Percentiles rank a stretch among this genome's conserved stretches.
phyloP scores from a whole-genome alignment of 2,329 filamentous ascomycete genomes.

The Colletotrichum australisinense region DNA sequence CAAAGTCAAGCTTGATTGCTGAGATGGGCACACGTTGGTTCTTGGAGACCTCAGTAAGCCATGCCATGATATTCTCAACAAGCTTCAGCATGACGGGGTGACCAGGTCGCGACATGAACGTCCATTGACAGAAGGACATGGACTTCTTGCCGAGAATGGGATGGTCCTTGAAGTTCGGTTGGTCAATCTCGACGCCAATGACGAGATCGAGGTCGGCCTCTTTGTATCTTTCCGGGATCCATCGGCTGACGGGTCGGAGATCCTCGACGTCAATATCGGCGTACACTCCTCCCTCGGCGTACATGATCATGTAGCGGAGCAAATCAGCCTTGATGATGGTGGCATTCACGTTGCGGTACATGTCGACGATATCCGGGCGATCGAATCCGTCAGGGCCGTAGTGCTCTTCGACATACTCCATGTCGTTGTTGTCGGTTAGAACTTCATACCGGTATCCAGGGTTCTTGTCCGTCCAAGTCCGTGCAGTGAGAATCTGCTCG shows the following conservation, averaged over 20 bases:
- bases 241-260: slow-evolving; percentile 47
- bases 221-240: slow-evolving; percentile 63
- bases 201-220: slow-evolving; percentile 77
- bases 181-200: slow-evolving; percentile 77
- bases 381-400: slow-evolving; percentile 74
- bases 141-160: slow-evolving; percentile 76
- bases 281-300: slow-evolving; percentile 84
- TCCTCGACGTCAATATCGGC: slow-evolving; percentile 60
- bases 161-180: slow-evolving; percentile 73
- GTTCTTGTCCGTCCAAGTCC: slow-evolving; percentile 75
- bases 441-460: slow-evolving; percentile 76
- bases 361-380: slow-evolving; percentile 72
- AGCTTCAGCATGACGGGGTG: slow-evolving; percentile 76
- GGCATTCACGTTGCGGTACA: slow-evolving; percentile 69
- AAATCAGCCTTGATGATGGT: slow-evolving; percentile 76
- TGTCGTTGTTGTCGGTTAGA: slow-evolving; percentile 75
- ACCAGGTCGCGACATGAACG: slow-evolving; percentile 76
- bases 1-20: slow-evolving; percentile 75
- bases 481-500: slow-evolving; percentile 68
- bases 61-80: slow-evolving; percentile 75
- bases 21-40: slow-evolving; percentile 69
- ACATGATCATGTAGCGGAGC: slow-evolving; percentile 77
- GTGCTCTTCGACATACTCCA: slow-evolving; percentile 75
- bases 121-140: slow-evolving; percentile 80
- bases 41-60: slow-evolving; percentile 70